These are phyloP conservation scores for Lodderomyces metapsilosis DNA, from an alignment of 1,139 yeast genomes.

Conservation along the genomic window DNA sequence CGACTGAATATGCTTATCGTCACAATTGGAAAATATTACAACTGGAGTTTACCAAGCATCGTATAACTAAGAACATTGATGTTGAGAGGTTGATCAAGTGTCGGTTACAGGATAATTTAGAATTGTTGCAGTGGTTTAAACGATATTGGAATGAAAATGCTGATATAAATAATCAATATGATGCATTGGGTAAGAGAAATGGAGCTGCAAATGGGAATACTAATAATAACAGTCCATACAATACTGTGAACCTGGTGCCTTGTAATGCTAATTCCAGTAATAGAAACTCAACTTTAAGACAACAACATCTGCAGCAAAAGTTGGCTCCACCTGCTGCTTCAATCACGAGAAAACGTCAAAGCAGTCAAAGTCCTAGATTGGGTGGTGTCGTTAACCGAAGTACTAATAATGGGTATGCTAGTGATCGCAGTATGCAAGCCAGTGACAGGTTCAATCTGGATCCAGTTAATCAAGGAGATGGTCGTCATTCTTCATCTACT, in stretches of 20 bases:
- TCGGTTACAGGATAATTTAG: conserved; percentile 89
- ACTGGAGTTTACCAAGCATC: conserved; percentile 67
- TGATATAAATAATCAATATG: conserved; percentile 60
- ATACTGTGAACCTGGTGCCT: background rate
- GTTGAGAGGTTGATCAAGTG: conserved; percentile 84
- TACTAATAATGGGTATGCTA: background rate
- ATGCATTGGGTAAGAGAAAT: conserved; percentile 43
- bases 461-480: background rate
- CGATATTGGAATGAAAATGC: conserved; percentile 76
- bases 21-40: conserved; percentile 86
- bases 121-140: conserved; percentile 90
- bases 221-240: conserved; percentile 3
- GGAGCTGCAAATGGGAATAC: background rate
- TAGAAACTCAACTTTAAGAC: background rate
- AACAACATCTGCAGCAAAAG: background rate
- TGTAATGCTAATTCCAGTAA: conserved; percentile 2
- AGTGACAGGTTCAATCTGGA: background rate
- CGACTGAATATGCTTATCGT: conserved; percentile 71
- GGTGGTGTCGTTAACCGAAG: background rate
- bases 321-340: background rate
- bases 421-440: background rate
- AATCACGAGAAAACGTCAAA: background rate
- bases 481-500: background rate
- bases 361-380: background rate
- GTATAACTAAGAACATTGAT: conserved; percentile 71